Percentiles rank a stretch among this genome's conserved stretches.
Conservation (phyloP, 2,329 filamentous ascomycete species). For the Xylariaceae sp. region DNA sequence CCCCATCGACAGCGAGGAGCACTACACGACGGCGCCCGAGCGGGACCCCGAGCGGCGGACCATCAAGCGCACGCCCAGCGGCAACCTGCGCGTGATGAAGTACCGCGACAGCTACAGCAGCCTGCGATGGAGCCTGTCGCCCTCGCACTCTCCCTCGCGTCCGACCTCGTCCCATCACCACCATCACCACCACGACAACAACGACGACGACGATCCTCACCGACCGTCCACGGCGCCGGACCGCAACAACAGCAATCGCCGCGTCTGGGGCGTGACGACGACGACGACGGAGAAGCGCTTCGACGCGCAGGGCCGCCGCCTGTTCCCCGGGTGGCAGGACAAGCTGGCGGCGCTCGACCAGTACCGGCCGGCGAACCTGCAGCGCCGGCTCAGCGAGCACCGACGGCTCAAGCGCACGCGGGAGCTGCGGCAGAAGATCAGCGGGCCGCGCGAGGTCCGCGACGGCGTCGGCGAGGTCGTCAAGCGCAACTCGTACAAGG, state of each 20-base stretch:
- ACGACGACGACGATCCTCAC: constrained; percentile 21
- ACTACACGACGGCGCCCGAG: constrained; percentile 38
- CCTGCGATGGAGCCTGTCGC: constrained; percentile 21
- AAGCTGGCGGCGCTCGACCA: constrained; percentile 56
- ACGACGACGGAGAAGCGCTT: constrained; percentile 34
- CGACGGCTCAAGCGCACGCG: constrained; percentile 61
- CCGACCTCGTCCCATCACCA: background rate
- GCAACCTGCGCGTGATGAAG: constrained; percentile 61
- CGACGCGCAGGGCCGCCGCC: constrained; percentile 36
- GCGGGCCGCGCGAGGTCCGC: constrained; percentile 59
- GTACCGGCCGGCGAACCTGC: constrained; percentile 53
- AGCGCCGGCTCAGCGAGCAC: constrained; percentile 59
- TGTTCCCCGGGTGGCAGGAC: constrained; percentile 45
- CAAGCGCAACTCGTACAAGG: constrained; percentile 46
- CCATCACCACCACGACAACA: constrained; percentile 25
- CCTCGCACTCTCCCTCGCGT: background rate
- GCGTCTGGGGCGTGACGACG: constrained; percentile 27
- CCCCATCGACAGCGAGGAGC: constrained; percentile 50
- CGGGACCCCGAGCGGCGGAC: constrained; percentile 56
- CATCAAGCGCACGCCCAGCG: constrained; percentile 61
- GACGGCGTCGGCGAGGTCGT: constrained; percentile 63
- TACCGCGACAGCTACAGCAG: constrained; percentile 48
- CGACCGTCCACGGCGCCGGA: constrained; percentile 44
- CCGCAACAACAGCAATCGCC: constrained; percentile 29
- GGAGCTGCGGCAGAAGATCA: constrained; percentile 63